These are phyloP conservation scores for Mucor piriformis DNA, from an alignment of 371 early-diverging fungal genomes.

Conservation along the genomic window DNA sequence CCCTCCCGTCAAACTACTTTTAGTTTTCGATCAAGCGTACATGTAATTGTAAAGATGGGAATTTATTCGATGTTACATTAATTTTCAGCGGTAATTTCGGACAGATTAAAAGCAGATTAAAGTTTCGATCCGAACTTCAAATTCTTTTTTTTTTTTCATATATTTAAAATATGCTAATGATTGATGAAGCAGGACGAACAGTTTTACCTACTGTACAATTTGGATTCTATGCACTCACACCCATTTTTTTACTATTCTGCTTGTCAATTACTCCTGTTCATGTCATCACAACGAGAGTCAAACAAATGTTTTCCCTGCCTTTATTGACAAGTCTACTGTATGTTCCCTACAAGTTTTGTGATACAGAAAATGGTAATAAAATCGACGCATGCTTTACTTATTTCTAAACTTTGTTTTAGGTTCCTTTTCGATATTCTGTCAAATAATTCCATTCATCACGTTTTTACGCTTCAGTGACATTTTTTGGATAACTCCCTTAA, in stretches of 20 bases:
- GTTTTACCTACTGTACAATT: neutral
- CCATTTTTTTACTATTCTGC: neutral
- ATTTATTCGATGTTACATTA: too few relatives aligned
- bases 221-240: neutral
- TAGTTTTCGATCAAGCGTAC: too few relatives aligned
- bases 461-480: slow-evolving; percentile 15
- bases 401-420: slow-evolving; percentile 2
- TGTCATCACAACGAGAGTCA: neutral
- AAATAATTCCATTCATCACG: slow-evolving; percentile 13
- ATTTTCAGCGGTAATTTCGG: too few relatives aligned
- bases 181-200: neutral
- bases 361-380: neutral
- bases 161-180: neutral
- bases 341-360: neutral
- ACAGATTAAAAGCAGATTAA: too few relatives aligned
- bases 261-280: neutral
- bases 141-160: neutral
- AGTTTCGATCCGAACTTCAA: neutral
- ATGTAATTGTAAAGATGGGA: too few relatives aligned
- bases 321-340: neutral
- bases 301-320: neutral
- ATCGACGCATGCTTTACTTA: neutral
- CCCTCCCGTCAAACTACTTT: too few relatives aligned
- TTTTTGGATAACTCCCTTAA: slow-evolving; percentile 13
- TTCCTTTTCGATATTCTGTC: slow-evolving; percentile 15